These are phyloP conservation scores for Gossypium schwendimanii DNA, from an alignment of 441 rosid species.

Conservation along the genomic window DNA sequence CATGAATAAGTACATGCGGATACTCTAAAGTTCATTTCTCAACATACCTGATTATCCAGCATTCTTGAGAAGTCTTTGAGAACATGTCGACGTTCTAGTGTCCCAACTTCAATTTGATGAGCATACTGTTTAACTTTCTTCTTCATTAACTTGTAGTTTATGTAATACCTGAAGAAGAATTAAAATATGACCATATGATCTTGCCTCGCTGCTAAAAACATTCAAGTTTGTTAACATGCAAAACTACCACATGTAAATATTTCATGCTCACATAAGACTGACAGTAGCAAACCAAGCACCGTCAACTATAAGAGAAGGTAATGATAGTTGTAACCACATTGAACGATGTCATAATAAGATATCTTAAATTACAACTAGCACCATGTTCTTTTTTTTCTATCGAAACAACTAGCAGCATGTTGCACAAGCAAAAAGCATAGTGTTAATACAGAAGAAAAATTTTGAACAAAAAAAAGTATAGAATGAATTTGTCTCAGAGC, in stretches of 20 bases:
- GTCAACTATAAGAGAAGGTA: neutral
- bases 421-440: neutral
- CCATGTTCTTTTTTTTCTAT: neutral
- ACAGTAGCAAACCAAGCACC: neutral
- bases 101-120: constrained; percentile 73
- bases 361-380: neutral
- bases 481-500: neutral
- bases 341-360: neutral
- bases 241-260: neutral
- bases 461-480: neutral
- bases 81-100: constrained; percentile 68
- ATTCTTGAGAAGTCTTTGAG: constrained; percentile 97
- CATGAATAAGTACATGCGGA: constrained; percentile 3
- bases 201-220: neutral
- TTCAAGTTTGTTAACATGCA: neutral
- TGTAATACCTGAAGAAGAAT: constrained; percentile 58
- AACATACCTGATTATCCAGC: constrained; percentile 77
- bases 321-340: neutral
- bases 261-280: constrained; percentile 2
- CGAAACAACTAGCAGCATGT: neutral
- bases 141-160: constrained; percentile 93
- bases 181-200: neutral
- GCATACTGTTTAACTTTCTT: constrained; percentile 80
- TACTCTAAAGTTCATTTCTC: neutral
- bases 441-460: neutral